phyloP scores from a whole-genome alignment of 495 filamentous ascomycete species.

The Hyaloscypha finlandica region DNA sequence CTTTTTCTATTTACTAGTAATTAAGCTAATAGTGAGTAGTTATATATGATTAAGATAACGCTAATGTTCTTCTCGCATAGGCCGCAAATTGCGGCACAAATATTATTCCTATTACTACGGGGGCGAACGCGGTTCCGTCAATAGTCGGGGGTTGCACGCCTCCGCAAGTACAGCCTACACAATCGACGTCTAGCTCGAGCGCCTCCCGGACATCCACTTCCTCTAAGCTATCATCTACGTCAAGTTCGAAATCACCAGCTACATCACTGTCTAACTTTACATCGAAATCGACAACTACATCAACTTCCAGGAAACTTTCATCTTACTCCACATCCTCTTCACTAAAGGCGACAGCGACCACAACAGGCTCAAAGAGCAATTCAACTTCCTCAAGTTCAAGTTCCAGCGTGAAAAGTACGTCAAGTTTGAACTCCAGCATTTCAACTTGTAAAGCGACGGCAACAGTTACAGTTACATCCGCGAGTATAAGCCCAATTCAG shows the following conservation, averaged over 20 bases:
- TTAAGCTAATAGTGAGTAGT: slow-evolving; percentile 4
- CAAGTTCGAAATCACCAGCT: no score
- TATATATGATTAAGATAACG: slow-evolving; percentile 22
- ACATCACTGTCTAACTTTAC: neutral
- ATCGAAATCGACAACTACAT: no score
- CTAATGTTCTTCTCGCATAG: slow-evolving; percentile 18
- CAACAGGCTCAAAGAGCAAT: no score
- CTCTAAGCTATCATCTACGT: neutral
- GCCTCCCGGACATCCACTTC: neutral
- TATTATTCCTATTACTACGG: slow-evolving; percentile 8
- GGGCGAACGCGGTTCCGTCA: slow-evolving; percentile 18
- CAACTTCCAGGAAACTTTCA: no score
- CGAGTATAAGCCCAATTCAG: neutral
- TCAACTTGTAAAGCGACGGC: neutral
- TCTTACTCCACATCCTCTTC: no score
- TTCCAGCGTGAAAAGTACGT: neutral
- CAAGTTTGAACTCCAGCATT: neutral
- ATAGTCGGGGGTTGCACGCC: slow-evolving; percentile 1
- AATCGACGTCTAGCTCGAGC: neutral
- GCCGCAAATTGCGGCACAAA: slow-evolving; percentile 9
- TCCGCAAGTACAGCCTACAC: no score
- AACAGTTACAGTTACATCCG: neutral
- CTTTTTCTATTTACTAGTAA: no score
- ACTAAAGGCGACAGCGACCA: no score
- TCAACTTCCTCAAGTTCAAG: no score